Percentiles rank a stretch among this genome's conserved stretches.
Evolutionary conservation across 2,329 filamentous ascomycete genomes (phyloP).

Genomic region (Neofusicoccum parvum): DNA sequence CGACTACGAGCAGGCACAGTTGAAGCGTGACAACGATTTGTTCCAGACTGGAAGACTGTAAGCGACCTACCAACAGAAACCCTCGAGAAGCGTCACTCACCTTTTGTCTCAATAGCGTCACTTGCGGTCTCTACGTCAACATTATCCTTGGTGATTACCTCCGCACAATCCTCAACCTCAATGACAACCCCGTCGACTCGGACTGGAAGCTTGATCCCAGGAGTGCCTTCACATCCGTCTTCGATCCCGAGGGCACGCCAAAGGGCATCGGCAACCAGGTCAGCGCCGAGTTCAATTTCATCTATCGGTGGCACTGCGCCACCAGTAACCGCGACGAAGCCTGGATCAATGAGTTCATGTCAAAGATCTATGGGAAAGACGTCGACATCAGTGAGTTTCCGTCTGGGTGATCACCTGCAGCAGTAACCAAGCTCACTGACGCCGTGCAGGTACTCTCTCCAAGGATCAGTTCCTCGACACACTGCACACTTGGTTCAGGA

Average conservation of each 20-base stretch:
- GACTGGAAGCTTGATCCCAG: conserved; percentile 77
- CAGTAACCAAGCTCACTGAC: not conserved
- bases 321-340: conserved; percentile 71
- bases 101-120: conserved; percentile 42
- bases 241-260: conserved; percentile 52
- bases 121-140: conserved; percentile 48
- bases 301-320: conserved; percentile 80
- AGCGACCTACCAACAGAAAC: not conserved
- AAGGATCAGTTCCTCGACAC: conserved; percentile 62
- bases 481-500: conserved; percentile 46
- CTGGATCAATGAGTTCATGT: conserved; percentile 67
- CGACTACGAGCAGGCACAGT: not conserved
- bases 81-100: conserved; percentile 34
- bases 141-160: conserved; percentile 51
- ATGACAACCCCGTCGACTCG: conserved; percentile 60
- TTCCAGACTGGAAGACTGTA: conserved; percentile 30
- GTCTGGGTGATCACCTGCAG: not conserved
- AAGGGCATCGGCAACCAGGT: conserved; percentile 75
- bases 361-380: conserved; percentile 11
- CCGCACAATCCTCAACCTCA: conserved; percentile 53
- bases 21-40: not conserved
- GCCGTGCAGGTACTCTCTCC: conserved; percentile 48
- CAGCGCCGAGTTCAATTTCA: conserved; percentile 80
- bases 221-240: conserved; percentile 12
- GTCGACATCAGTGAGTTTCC: conserved; percentile 1